Conservation (phyloP, 495 filamentous ascomycete species). For the Melanomma pulvis-pyrius region DNA sequence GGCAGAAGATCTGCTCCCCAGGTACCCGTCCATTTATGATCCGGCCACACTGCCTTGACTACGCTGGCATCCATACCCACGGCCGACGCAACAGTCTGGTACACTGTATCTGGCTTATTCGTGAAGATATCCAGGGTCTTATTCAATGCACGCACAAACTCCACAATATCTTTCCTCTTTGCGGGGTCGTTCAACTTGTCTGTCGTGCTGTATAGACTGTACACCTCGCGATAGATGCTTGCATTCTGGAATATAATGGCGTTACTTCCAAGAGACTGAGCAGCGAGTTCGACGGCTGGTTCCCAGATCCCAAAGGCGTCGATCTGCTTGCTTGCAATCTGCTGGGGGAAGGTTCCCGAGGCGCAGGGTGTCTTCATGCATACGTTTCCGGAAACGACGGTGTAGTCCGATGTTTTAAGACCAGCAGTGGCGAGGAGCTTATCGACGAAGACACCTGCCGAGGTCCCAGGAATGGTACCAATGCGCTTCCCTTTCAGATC, state of each 20-base stretch:
- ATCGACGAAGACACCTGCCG: conserved; percentile 48
- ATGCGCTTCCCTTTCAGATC: conserved; percentile 53
- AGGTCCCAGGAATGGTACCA: conserved; percentile 47
- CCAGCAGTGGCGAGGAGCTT: conserved; percentile 45
- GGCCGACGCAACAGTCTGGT: conserved; percentile 37
- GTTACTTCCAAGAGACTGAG: conserved; percentile 35
- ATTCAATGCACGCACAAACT: conserved; percentile 47
- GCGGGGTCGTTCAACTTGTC: conserved; percentile 45
- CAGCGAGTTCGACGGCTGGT: conserved; percentile 48
- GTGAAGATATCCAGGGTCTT: conserved; percentile 45
- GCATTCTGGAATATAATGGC: conserved; percentile 46
- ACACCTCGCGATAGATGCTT: conserved; percentile 51
- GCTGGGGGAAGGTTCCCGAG: conserved; percentile 44
- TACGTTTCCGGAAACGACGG: conserved; percentile 42
- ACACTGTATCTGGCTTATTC: conserved; percentile 44
- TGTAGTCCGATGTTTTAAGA: conserved; percentile 43
- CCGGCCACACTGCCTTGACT: conserved; percentile 48
- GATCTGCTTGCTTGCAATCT: conserved; percentile 42
- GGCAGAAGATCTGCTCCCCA: conserved; percentile 46
- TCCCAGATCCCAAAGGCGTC: conserved; percentile 55
- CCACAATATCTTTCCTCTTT: conserved; percentile 47
- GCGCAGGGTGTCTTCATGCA: conserved; percentile 50
- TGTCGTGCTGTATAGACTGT: conserved; percentile 48
- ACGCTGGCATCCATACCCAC: conserved; percentile 43
- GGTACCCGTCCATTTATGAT: conserved; percentile 47